phyloP scores from a whole-genome alignment of 352 stramenopile species.

The Sclerospora graminicola region DNA sequence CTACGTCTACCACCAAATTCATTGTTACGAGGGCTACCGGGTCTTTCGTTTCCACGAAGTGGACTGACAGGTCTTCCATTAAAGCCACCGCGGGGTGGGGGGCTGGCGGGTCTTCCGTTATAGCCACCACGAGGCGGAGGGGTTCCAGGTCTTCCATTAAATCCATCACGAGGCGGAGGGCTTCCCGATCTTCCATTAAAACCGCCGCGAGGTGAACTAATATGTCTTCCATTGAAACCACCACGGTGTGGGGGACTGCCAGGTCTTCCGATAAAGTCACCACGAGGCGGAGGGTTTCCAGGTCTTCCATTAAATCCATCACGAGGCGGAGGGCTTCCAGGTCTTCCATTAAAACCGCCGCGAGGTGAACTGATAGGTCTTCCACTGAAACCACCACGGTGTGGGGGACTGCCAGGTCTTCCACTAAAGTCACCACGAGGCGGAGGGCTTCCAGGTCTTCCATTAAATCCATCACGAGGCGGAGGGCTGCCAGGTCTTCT shows the following conservation, averaged over 20 bases:
- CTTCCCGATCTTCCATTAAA: conserved; percentile 6
- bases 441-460: conserved; percentile 13
- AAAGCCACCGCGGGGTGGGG: conserved; percentile 6
- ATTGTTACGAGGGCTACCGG: background rate
- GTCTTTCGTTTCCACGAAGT: background rate
- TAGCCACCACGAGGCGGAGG: background rate
- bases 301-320: conserved; percentile 10
- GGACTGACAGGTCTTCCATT: conserved; percentile 4
- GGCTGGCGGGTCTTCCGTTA: conserved; percentile 4
- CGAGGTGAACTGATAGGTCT: conserved; percentile 1
- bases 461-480: conserved; percentile 9
- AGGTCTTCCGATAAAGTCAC: conserved; percentile 10
- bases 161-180: too few relatives aligned
- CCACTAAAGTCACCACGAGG: conserved; percentile 14
- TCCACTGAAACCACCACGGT: background rate
- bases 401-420: conserved; percentile 2
- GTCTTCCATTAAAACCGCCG: background rate
- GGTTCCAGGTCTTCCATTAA: too few relatives aligned
- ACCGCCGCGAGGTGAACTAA: background rate
- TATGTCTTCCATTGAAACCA: conserved; percentile 4
- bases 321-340: conserved; percentile 2
- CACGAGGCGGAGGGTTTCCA: conserved; percentile 14
- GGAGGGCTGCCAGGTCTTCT: conserved; percentile 1
- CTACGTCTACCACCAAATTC: conserved; percentile 8
- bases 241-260: conserved; percentile 5